These are phyloP conservation scores for Nitzschia sp. DNA, from an alignment of 108 stramenopile species.

Conservation along the genomic window DNA sequence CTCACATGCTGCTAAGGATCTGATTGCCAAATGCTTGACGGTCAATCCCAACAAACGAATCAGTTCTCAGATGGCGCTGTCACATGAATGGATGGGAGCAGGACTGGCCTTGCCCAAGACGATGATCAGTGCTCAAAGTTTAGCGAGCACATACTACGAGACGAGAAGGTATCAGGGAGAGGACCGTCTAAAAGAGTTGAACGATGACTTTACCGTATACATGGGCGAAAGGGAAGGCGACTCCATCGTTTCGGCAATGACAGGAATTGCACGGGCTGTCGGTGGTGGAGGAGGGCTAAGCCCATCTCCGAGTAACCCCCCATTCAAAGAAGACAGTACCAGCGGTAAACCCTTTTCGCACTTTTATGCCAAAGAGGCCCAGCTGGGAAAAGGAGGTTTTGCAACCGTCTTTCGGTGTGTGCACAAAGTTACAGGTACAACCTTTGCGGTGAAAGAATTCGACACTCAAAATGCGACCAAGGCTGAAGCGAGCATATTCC, in stretches of 20 bases:
- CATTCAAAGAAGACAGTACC: conserved; percentile 20
- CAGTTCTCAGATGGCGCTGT: conserved; percentile 50
- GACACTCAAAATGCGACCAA: conserved; percentile 33
- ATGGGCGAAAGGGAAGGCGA: conserved; percentile 10
- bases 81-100: conserved; percentile 56
- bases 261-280: neutral
- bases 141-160: conserved; percentile 8
- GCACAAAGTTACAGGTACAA: conserved; percentile 34
- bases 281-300: conserved; percentile 1
- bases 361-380: conserved; percentile 26
- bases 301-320: conserved; percentile 5
- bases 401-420: conserved; percentile 45
- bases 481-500: conserved; percentile 41
- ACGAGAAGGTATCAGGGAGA: neutral
- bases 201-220: conserved; percentile 29
- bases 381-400: conserved; percentile 60
- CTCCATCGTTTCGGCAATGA: conserved; percentile 20
- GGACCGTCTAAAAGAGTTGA: conserved; percentile 20
- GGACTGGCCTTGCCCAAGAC: conserved; percentile 4
- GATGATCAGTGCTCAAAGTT: neutral
- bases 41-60: conserved; percentile 50
- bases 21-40: conserved; percentile 56
- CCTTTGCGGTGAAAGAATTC: conserved; percentile 61
- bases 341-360: conserved; percentile 29
- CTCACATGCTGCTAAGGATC: conserved; percentile 60